Evolutionary conservation across 1,284 basidiomycete species (phyloP).

Genomic region (Flammula alnicola): DNA sequence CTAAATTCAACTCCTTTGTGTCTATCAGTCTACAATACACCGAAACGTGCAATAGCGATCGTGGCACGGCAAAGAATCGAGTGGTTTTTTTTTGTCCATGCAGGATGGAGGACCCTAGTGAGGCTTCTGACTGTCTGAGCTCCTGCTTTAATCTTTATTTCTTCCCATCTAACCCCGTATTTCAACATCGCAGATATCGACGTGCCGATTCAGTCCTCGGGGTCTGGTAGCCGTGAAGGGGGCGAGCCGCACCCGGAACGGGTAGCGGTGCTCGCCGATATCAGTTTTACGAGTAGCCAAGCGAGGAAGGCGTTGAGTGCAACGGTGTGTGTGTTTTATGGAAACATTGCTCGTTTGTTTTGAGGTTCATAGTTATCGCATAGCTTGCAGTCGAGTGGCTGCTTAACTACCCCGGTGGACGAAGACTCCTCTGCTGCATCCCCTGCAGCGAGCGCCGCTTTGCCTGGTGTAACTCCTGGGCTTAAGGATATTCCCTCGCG

Average conservation of each 20-base stretch:
- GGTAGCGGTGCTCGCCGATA: conserved; percentile 79
- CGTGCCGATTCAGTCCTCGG: conserved; percentile 61
- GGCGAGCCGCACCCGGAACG: conserved; percentile 71
- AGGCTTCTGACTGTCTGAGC: conserved; percentile 24
- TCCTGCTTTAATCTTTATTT: no score
- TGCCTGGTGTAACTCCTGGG: conserved; percentile 39
- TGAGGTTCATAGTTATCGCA: conserved; percentile 69
- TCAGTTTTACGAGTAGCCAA: conserved; percentile 91
- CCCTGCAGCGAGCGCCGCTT: conserved; percentile 16
- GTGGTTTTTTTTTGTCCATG: conserved; percentile 93
- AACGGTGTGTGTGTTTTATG: no score
- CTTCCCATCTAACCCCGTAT: neutral
- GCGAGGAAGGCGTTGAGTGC: conserved; percentile 88
- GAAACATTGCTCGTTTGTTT: neutral
- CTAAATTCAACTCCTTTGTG: no score
- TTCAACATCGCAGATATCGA: conserved; percentile 58
- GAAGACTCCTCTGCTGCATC: conserved; percentile 52
- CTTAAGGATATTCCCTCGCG: conserved; percentile 70
- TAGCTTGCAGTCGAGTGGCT: conserved; percentile 96
- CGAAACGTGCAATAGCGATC: conserved; percentile 82
- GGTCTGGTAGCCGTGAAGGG: conserved; percentile 28
- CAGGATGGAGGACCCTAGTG: conserved; percentile 95
- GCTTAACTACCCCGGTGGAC: conserved; percentile 90
- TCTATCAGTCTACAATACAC: no score
- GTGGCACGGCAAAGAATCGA: conserved; percentile 92